These are phyloP conservation scores for Inonotus obliquus DNA, from an alignment of 1,284 basidiomycete genomes.

Conservation along the genomic window DNA sequence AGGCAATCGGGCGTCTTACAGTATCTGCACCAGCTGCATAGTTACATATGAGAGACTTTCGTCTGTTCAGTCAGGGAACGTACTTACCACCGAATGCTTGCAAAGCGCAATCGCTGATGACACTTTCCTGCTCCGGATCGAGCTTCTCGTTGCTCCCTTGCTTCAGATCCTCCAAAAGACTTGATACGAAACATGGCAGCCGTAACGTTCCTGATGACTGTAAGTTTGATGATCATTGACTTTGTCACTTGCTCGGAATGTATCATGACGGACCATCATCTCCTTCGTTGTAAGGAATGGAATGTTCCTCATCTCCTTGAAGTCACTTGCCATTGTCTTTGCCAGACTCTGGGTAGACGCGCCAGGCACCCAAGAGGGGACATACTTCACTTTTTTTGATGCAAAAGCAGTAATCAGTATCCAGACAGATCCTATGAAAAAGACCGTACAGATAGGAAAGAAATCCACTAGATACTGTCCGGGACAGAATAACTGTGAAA, in stretches of 20 bases:
- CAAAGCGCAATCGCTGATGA: not conserved
- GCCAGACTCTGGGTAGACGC: constrained; percentile 9
- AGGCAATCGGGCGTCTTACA: not conserved
- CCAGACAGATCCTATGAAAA: not conserved
- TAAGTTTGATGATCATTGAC: not conserved
- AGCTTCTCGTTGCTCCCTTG: not conserved
- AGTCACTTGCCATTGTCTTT: not conserved
- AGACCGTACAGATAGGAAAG: constrained; percentile 8
- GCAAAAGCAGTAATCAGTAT: not conserved
- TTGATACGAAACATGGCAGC: constrained; percentile 2
- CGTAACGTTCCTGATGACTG: not conserved
- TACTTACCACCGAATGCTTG: not conserved
- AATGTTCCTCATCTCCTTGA: not conserved
- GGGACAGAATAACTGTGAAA: not conserved
- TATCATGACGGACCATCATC: not conserved
- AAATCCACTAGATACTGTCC: constrained; percentile 2
- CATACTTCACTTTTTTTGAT: constrained; percentile 10
- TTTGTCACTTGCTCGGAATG: too few species aligned
- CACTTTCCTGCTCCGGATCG: not conserved
- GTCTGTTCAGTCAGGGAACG: not conserved
- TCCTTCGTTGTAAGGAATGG: constrained; percentile 4
- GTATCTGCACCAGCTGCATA: constrained; percentile 13
- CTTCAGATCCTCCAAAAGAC: not conserved
- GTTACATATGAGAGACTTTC: not conserved
- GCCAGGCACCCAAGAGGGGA: constrained; percentile 19